Base-by-base conservation (phyloP, 768 basidiomycete species). In the Chalciporus pseudorubinellus region DNA sequence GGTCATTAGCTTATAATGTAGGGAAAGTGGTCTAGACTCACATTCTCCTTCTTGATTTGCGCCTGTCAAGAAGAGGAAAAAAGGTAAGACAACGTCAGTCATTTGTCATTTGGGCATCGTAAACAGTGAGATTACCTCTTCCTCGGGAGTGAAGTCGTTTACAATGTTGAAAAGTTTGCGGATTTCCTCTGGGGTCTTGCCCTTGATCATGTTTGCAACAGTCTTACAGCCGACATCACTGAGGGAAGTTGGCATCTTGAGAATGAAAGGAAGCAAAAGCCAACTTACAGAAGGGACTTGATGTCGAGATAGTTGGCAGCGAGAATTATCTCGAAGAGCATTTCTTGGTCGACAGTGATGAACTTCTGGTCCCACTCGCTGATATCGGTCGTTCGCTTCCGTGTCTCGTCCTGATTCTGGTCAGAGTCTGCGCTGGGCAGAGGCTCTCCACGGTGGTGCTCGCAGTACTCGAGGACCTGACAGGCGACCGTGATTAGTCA, bases 141-240 rank as follows among this genome's bases (percentile, higher is more conserved):
- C 97, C 68, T 99, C 97, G 18, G 95, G 94, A 4, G 97, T 98
- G 67, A 99, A 99, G 73, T 98, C 97, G 69, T 94, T 94, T 28
- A 92, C 89, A 58, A 95, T 94, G 81, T 97, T 95, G 78, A 94
- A 98, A 48, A 98, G 82, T 66, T 98, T 98, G 52, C 95, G 87
- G 60, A 99, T 98, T 75, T 98, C 97, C 71, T 98, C 97, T 20
- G 97, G 97, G 4, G 95, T 95, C 82, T 99, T 99, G 29, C 97
- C 97, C 77, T 99, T 98, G 82, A 99, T 98, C 97, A 98, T 99
- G 80, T 98, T 98, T 13, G 97, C 97, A 5, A 97, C 95, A 4
- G 93, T 97, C 79, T 97, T 95, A 83, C 95, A 97, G 1, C 95
- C 95, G 52, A 97, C 92, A 65, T 97, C 95, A 59, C 93, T 95